These are phyloP conservation scores for Tetracladium maxilliforme DNA, from an alignment of 2,329 filamentous ascomycete species.

Conservation along the genomic window DNA sequence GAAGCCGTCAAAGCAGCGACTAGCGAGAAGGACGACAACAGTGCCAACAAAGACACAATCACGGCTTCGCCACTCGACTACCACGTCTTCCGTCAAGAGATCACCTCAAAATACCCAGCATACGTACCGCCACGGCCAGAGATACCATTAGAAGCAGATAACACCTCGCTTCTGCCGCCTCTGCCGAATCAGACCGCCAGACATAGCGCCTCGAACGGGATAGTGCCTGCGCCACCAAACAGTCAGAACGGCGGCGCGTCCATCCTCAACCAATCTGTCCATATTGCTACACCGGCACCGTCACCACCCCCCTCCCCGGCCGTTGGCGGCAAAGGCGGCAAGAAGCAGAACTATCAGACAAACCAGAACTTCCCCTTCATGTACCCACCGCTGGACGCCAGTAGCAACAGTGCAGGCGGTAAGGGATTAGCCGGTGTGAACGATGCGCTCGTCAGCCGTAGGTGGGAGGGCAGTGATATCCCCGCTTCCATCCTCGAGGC, in stretches of 20 bases:
- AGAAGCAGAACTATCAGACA: constrained; percentile 98
- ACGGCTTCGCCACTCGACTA: constrained; percentile 93
- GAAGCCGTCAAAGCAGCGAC: constrained; percentile 60
- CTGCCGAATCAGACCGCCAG: constrained; percentile 60
- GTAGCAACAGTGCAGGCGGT: constrained; percentile 79
- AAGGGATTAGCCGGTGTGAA: constrained; percentile 75
- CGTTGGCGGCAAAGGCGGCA: constrained; percentile 79
- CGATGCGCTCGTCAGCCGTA: constrained; percentile 64
- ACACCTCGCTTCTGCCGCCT: constrained; percentile 79
- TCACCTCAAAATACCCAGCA: constrained; percentile 93
- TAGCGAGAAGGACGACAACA: constrained; percentile 45
- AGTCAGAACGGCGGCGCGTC: constrained; percentile 48
- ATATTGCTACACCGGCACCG: constrained; percentile 95
- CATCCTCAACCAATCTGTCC: constrained; percentile 88
- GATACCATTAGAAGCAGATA: constrained; percentile 77
- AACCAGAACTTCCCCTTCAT: constrained; percentile 98
- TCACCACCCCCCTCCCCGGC: constrained; percentile 86
- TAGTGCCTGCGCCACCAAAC: constrained; percentile 39
- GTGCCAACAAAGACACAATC: constrained; percentile 58
- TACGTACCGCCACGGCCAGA: constrained; percentile 79
- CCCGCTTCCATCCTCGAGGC: constrained; percentile 92
- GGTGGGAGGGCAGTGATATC: constrained; percentile 88
- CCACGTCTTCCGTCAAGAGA: constrained; percentile 89
- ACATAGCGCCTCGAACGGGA: constrained; percentile 42
- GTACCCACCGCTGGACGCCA: constrained; percentile 82